These are phyloP conservation scores for Kurtzmaniella quercitrusa DNA, from an alignment of 1,139 yeast species.

Conservation along the genomic window DNA sequence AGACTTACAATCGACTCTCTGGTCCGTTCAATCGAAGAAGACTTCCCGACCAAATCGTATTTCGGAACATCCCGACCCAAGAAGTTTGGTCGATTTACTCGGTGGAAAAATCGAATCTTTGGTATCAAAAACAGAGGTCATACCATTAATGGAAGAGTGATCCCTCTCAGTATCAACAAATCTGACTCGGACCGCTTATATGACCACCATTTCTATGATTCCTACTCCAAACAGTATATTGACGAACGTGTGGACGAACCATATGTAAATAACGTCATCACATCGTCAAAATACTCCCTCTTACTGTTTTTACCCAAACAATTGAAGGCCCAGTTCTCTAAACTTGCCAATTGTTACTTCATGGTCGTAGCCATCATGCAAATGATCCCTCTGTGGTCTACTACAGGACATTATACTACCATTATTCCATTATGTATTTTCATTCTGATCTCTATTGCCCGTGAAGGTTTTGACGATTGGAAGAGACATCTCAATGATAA, in stretches of 20 bases:
- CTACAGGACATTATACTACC: constrained; percentile 95
- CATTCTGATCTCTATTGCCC: constrained; percentile 82
- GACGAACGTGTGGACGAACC: constrained; percentile 70
- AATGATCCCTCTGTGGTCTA: constrained; percentile 96
- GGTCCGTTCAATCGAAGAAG: constrained; percentile 2
- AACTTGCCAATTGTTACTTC: constrained; percentile 84
- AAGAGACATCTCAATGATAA: constrained; percentile 82
- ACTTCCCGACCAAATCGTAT: constrained; percentile 8
- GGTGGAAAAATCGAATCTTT: constrained; percentile 29
- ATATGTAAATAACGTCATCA: constrained; percentile 64
- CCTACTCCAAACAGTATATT: constrained; percentile 27
- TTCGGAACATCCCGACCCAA: background rate
- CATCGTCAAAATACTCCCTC: constrained; percentile 82
- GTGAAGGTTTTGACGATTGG: constrained; percentile 94
- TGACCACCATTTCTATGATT: constrained; percentile 25
- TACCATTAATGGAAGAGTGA: constrained; percentile 65
- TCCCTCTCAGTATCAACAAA: constrained; percentile 57
- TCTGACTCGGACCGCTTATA: constrained; percentile 24
- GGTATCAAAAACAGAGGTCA: constrained; percentile 45
- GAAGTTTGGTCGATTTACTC: background rate
- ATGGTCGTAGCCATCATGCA: constrained; percentile 86
- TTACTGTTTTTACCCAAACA: constrained; percentile 87
- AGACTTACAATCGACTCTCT: background rate
- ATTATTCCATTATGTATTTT: constrained; percentile 83
- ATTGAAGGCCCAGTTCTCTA: constrained; percentile 84